Conservation (phyloP, 495 filamentous ascomycete genomes). For the Melanomma pulvis-pyrius region DNA sequence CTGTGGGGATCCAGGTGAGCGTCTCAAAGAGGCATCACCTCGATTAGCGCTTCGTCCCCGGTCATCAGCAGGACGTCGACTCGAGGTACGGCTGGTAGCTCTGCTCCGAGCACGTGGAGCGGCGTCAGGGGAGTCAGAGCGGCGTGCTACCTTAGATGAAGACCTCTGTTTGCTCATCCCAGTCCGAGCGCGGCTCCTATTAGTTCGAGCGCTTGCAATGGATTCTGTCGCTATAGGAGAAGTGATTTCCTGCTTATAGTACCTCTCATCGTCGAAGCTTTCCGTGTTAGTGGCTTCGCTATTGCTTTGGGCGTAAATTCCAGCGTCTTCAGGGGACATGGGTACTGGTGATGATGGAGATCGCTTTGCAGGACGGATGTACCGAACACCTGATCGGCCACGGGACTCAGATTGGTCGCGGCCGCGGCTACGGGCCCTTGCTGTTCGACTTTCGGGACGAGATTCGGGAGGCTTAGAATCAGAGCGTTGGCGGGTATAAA, state of each 20-base stretch:
- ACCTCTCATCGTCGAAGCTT: conserved; percentile 48
- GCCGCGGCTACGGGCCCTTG: conserved; percentile 48
- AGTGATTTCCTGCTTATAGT: conserved; percentile 46
- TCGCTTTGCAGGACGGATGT: conserved; percentile 79
- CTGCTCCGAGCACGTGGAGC: conserved; percentile 27
- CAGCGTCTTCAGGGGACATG: conserved; percentile 81
- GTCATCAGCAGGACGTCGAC: conserved; percentile 37
- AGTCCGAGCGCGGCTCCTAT: conserved; percentile 28
- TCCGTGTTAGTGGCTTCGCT: conserved; percentile 45
- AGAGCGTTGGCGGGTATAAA: conserved; percentile 58
- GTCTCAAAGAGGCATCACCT: conserved; percentile 8
- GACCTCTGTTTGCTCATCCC: conserved; percentile 35
- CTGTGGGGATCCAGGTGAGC: conserved; percentile 33
- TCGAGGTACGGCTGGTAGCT: conserved; percentile 32
- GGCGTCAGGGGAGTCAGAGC: conserved; percentile 39
- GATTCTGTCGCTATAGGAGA: conserved; percentile 45
- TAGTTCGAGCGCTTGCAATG: conserved; percentile 24
- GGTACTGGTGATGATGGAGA: conserved; percentile 88
- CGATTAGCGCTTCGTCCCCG: conserved; percentile 32
- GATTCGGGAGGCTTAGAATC: conserved; percentile 44
- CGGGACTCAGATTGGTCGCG: conserved; percentile 70
- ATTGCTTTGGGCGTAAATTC: conserved; percentile 30
- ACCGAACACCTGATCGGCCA: conserved; percentile 64
- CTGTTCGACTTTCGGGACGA: conserved; percentile 30
- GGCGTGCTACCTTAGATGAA: conserved; percentile 34